Evolutionary conservation across 2,329 filamentous ascomycete species (phyloP), one percentile per base, ranked within the genome.

Genomic region (Trichocomaceae sp.): DNA sequence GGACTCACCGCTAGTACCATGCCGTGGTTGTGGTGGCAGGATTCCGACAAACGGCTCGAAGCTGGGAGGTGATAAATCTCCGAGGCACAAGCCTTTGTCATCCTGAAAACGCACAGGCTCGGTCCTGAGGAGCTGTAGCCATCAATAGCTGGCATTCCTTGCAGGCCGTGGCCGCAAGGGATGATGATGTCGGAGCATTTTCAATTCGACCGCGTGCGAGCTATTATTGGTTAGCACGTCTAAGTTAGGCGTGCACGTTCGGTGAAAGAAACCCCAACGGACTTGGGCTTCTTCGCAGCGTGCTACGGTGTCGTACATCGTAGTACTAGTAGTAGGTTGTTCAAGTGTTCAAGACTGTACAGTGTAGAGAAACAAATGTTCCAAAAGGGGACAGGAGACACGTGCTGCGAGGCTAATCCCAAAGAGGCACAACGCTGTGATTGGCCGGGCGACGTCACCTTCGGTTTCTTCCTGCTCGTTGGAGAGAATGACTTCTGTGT

Each of bases 71-170:
- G 35, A n/a, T 17, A 17, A 17, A 3, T 8, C 15, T 39, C 15
- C 35, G n/a, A 39, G 3, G 35, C 8, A 17, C 35, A 39, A 39
- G 35, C 35, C 35, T 39, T 39, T n/a, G 35, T 17, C 33, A n/a
- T 37, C 2, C 9, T n/a, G 33, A 15, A 37, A 37, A 13, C 12
- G n/a, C 35, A 39, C 15, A 39, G 15, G 17, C 39, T 42, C 35
- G 17, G 19, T 42, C 19, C 39, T 20, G 39, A 12, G 9, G 39
- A 8, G 39, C 3, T 13, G 39, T 41, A n/a, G 39, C 17, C 17
- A 20, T 47, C 35, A 41, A 39, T 53, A 53, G 51, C 47, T 37
- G 42, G 35, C 44, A 47, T 52, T 52, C 54, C 54, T 51, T 46
- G 54, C 54, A 48, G 41, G 22, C 15, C 2, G 10, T 8, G 20